Evolutionary conservation across 1,139 yeast species (phyloP).

Genomic region (Kodamaea anthophila): DNA sequence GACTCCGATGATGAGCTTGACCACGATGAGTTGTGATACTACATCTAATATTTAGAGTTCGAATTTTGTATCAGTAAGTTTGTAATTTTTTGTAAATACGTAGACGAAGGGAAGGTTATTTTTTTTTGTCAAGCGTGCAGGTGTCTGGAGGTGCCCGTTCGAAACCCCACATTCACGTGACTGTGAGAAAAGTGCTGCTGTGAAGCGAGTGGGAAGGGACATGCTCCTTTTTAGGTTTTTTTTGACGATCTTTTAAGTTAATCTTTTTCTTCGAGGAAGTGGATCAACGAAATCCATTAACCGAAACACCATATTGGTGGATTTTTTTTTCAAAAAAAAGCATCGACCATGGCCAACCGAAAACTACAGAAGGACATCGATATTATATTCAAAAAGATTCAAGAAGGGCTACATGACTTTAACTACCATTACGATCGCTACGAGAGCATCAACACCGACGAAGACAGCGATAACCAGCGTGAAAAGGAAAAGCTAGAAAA

Average conservation of each 20-base stretch:
- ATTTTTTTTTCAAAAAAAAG: constrained; percentile 3
- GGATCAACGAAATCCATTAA: too few species aligned
- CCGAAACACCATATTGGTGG: too few species aligned
- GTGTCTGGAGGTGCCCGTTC: too few species aligned
- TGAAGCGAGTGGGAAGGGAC: too few species aligned
- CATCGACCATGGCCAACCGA: constrained; percentile 30
- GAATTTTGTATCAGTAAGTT: constrained; percentile 2
- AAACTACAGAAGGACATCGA: constrained; percentile 41
- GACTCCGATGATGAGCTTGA: constrained; percentile 65
- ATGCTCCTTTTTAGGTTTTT: too few species aligned
- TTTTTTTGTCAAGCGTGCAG: too few species aligned
- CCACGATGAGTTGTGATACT: constrained; percentile 41
- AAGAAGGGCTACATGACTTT: constrained; percentile 25
- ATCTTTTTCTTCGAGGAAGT: background rate
- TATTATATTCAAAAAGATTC: constrained; percentile 23
- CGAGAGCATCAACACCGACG: constrained; percentile 25
- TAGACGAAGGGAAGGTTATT: too few species aligned
- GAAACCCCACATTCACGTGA: too few species aligned
- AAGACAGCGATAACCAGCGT: constrained; percentile 26
- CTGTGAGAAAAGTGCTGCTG: too few species aligned
- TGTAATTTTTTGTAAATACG: too few species aligned
- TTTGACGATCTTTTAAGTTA: too few species aligned
- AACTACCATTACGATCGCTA: constrained; percentile 43
- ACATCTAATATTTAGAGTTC: constrained; percentile 4
- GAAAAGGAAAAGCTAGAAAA: constrained; percentile 22